Evolutionary conservation across 2,329 filamentous ascomycete species (phyloP).

Genomic region (Fusarium lateritium): DNA sequence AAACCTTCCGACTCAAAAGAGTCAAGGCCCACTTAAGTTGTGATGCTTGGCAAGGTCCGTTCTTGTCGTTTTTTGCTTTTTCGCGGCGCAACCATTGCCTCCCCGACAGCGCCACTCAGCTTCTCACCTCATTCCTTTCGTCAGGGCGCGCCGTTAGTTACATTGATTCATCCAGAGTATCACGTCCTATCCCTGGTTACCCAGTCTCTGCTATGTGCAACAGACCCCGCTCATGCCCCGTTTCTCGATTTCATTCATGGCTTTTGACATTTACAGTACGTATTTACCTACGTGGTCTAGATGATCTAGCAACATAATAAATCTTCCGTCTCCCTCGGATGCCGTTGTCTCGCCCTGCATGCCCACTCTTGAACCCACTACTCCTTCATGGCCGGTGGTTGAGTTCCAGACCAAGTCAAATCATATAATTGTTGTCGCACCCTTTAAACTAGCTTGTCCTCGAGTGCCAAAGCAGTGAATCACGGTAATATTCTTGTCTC

Average conservation of each 20-base stretch:
- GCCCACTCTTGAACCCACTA: constrained; percentile 37
- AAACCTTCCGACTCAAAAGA: constrained; percentile 40
- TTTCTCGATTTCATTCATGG: constrained; percentile 36
- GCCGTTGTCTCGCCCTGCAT: constrained; percentile 34
- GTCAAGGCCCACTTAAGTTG: constrained; percentile 36
- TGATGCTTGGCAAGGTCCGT: constrained; percentile 39
- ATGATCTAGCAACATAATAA: constrained; percentile 41
- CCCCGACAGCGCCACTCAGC: constrained; percentile 45
- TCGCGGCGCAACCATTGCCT: constrained; percentile 45
- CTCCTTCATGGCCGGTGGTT: constrained; percentile 28
- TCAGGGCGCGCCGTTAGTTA: constrained; percentile 44
- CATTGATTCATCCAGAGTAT: constrained; percentile 37
- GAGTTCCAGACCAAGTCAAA: constrained; percentile 39
- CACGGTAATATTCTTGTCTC: constrained; percentile 29
- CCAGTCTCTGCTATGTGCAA: constrained; percentile 45
- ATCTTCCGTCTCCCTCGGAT: constrained; percentile 37
- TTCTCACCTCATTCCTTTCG: constrained; percentile 47
- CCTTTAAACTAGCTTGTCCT: constrained; percentile 19
- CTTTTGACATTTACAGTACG: constrained; percentile 24
- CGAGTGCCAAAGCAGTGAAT: constrained; percentile 23
- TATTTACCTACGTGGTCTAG: neutral
- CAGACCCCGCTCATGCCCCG: constrained; percentile 40
- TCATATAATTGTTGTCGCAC: constrained; percentile 38
- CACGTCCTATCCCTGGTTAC: constrained; percentile 33
- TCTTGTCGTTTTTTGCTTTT: constrained; percentile 46